Evolutionary conservation across 192 early-diverging fungal genomes (phyloP).

Genomic region (Funneliformis geosporum): DNA sequence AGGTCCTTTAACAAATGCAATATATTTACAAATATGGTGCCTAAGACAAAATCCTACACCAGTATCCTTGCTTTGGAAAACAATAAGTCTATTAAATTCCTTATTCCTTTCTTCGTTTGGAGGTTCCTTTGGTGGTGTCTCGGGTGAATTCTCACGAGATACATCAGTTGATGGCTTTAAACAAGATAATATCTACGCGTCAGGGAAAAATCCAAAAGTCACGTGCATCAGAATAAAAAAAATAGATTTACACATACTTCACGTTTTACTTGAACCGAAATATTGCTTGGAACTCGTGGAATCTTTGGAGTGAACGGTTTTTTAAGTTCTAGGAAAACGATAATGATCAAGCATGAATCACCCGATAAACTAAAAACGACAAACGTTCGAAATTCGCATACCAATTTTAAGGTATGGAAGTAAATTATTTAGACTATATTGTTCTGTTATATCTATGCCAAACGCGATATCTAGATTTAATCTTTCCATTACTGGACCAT

Average conservation of each 20-base stretch:
- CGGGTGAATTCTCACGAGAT: neutral
- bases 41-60: neutral
- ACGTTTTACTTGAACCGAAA: neutral
- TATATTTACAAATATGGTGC: constrained; percentile 15
- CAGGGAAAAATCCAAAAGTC: neutral
- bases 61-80: neutral
- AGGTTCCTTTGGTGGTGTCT: neutral
- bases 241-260: neutral
- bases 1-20: neutral
- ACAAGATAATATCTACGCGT: neutral
- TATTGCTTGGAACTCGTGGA: neutral
- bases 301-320: neutral
- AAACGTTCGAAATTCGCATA: neutral
- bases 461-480: neutral
- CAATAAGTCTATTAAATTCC: neutral
- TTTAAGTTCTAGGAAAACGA: neutral
- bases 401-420: neutral
- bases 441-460: neutral
- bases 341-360: too few species aligned
- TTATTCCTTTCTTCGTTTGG: neutral
- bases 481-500: neutral
- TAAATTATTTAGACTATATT: neutral
- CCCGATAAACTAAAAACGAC: too few species aligned
- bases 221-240: neutral
- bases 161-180: neutral